Evolutionary conservation across 192 early-diverging fungal genomes (phyloP).

Genomic region (Physocladia obscura): DNA sequence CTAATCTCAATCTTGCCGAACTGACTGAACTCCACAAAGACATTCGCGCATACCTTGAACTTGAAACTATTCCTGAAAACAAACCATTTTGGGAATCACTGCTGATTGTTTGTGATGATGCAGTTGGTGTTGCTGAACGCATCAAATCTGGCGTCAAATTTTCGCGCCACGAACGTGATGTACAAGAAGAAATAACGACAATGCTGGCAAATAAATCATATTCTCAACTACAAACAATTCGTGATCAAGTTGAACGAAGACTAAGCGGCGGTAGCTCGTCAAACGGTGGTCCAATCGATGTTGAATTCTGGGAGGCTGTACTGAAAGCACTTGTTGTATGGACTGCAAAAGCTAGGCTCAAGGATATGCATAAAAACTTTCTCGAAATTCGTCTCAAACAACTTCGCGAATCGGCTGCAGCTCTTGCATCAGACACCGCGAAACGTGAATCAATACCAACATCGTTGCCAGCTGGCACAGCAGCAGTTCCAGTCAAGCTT

Average conservation of each 20-base stretch:
- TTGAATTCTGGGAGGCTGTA: constrained; percentile 93
- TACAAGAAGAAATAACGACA: constrained; percentile 62
- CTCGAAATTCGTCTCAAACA: constrained; percentile 73
- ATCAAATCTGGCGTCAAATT: not conserved
- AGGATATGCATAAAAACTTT: constrained; percentile 78
- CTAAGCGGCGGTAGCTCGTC: constrained; percentile 58
- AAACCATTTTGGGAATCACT: constrained; percentile 86
- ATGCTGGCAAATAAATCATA: constrained; percentile 75
- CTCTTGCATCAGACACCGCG: not conserved
- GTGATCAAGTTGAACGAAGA: constrained; percentile 74
- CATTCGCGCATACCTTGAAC: constrained; percentile 80
- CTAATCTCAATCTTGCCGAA: constrained; percentile 66
- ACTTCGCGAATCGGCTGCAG: constrained; percentile 41
- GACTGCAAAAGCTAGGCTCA: constrained; percentile 76
- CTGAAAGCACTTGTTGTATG: constrained; percentile 74
- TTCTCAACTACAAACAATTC: constrained; percentile 68
- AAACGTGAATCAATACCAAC: no score
- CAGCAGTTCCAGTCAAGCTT: constrained; percentile 7
- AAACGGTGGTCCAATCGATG: constrained; percentile 77
- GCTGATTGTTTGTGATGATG: constrained; percentile 77
- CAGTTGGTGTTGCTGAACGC: constrained; percentile 35
- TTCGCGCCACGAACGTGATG: constrained; percentile 11
- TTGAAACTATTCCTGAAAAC: constrained; percentile 78
- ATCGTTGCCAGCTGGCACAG: no score
- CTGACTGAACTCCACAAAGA: constrained; percentile 81